These are phyloP conservation scores for Pichia gijzeniarum DNA, from an alignment of 805 yeast genomes.

Conservation along the genomic window DNA sequence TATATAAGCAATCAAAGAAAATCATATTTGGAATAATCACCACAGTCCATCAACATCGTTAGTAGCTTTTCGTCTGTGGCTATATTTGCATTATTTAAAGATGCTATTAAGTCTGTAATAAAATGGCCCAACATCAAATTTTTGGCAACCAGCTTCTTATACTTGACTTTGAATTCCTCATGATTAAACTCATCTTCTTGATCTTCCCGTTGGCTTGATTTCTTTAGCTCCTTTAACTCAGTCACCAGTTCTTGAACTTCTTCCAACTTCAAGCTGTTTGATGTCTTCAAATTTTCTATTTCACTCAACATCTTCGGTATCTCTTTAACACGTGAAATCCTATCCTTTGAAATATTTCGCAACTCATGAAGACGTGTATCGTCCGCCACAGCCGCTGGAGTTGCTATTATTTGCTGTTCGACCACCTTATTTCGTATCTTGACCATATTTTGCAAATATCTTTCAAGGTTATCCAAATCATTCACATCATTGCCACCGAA, in stretches of 20 bases:
- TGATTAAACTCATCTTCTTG: conserved; percentile 12
- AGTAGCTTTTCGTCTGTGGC: conserved; percentile 24
- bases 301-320: neutral
- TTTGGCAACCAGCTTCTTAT: conserved; percentile 17
- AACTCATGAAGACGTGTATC: too few relatives aligned
- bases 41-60: conserved; percentile 27
- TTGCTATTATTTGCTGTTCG: conserved; percentile 4
- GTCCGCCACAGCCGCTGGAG: too few relatives aligned
- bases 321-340: neutral
- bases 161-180: conserved; percentile 10
- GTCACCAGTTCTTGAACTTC: neutral
- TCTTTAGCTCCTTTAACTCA: neutral
- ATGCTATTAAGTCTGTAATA: conserved; percentile 29
- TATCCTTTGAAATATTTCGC: too few relatives aligned
- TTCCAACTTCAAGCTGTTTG: neutral
- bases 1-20: conserved; percentile 11
- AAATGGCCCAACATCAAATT: conserved; percentile 25
- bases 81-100: conserved; percentile 30
- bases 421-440: conserved; percentile 4
- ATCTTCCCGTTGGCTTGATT: conserved; percentile 7
- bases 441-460: conserved; percentile 2
- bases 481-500: neutral
- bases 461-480: neutral
- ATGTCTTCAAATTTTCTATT: neutral
- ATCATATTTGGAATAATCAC: conserved; percentile 26